Base-by-base conservation (phyloP, 768 basidiomycete genomes). In the Tricholoma furcatifolium region DNA sequence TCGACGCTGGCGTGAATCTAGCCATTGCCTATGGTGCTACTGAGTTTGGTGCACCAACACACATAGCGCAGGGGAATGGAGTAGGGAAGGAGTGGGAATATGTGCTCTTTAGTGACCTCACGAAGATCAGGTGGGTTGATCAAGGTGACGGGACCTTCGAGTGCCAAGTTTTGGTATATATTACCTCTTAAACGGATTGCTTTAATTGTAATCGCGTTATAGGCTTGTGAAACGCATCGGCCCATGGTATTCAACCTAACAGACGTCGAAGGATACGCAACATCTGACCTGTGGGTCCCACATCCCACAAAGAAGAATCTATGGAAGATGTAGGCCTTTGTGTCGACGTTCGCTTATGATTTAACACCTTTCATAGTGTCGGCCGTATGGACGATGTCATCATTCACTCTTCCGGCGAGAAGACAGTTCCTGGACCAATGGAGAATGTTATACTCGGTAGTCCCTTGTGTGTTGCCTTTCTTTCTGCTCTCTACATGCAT, bases 321-420 rank as follows among this genome's bases (percentile, higher is more conserved):
- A 1, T 43, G 50, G 50, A 54, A 54, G 35, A 47, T 48, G 47
- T 54, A 39, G 58, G 18, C 15, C n/a, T 23, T 46, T 4, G 31
- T 18, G 6, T 14, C 30, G 9, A n/a, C 6, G 20, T 11, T 14
- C 15, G 6, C 24, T 14, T 18, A 14, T 14, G 20, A 21, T 39
- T 40, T 51, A 39, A 14, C 6, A 4, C 15, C 12, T 11, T 7
- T 6, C 0, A 18, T 27, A 76, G 71, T 12, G 64, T 75, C 27
- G 75, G 75, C 24, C 65, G 78, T n/a, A 59, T 72, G 52, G 59
- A 76, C 65, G 72, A 72, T 48, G 70, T 72, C 15, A 67, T 71
- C 41, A 65, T 71, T 8, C 69, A 68, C 46, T 61, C 69, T 7
- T 67, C 67, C 20, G 70, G 70, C 14, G 69, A 70, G 51, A 72